Conservation (phyloP, 73 alveolate genomes). For the Tetrahymena thermophila region DNA sequence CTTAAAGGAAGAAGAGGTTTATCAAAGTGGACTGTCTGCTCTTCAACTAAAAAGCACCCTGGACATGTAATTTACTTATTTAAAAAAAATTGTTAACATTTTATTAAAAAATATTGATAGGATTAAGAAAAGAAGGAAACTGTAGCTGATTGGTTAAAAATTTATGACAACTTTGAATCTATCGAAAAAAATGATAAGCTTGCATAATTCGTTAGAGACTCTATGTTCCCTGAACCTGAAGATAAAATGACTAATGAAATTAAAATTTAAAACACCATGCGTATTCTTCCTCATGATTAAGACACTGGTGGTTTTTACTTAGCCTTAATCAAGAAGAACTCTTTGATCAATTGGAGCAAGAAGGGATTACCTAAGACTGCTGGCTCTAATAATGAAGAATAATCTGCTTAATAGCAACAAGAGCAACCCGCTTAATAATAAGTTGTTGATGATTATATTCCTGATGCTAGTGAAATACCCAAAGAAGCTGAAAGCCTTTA, state of each 20-base stretch:
- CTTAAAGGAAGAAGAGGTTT: conserved; percentile 80
- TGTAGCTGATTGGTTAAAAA: neutral
- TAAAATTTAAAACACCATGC: conserved; percentile 64
- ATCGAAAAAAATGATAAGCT: neutral
- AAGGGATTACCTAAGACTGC: conserved; percentile 32
- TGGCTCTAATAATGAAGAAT: neutral
- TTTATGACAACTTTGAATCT: conserved; percentile 12
- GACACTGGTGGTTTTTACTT: conserved; percentile 95
- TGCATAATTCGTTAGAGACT: conserved; percentile 11
- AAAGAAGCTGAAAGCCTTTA: neutral
- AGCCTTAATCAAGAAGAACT: conserved; percentile 72
- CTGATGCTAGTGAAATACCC: neutral
- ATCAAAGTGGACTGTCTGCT: conserved; percentile 72
- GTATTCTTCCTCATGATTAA: conserved; percentile 94
- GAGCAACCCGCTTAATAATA: neutral
- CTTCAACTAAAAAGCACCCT: conserved; percentile 30
- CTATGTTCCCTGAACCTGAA: conserved; percentile 38
- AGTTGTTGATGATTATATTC: neutral
- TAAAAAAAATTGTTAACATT: neutral
- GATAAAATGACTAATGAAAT: conserved; percentile 23
- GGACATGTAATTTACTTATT: neutral
- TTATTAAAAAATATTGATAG: neutral
- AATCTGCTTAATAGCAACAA: neutral
- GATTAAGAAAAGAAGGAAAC: conserved; percentile 8
- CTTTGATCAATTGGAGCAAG: conserved; percentile 43